These are phyloP conservation scores for Botrytis byssoidea DNA, from an alignment of 2,329 filamentous ascomycete species.

Conservation along the genomic window DNA sequence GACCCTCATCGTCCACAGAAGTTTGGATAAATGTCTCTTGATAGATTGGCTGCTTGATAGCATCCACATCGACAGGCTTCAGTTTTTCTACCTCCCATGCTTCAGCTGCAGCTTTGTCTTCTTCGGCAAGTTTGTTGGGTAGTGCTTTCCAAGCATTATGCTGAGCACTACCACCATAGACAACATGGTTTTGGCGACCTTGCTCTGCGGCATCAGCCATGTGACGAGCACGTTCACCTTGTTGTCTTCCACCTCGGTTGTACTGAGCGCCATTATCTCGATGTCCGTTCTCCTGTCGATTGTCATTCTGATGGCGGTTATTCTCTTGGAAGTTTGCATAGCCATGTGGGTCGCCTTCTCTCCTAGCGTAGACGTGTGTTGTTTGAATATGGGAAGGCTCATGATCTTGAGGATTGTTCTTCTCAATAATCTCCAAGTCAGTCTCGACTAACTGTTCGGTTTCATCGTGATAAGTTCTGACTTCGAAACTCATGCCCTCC, in stretches of 20 bases:
- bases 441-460: constrained; percentile 87
- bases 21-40: constrained; percentile 38
- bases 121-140: constrained; percentile 30
- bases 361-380: constrained; percentile 2
- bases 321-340: not conserved
- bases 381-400: not conserved
- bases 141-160: constrained; percentile 33
- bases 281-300: not conserved
- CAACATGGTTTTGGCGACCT: not conserved
- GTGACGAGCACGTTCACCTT: constrained; percentile 1
- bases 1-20: constrained; percentile 36
- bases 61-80: constrained; percentile 16
- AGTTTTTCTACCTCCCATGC: constrained; percentile 24
- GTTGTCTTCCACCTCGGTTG: constrained; percentile 2
- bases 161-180: constrained; percentile 21
- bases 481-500: constrained; percentile 60
- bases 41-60: constrained; percentile 28
- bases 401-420: constrained; percentile 15
- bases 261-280: not conserved
- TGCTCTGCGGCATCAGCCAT: constrained; percentile 11
- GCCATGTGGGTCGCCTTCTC: constrained; percentile 3
- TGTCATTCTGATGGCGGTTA: not conserved
- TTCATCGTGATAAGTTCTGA: constrained; percentile 67
- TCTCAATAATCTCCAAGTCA: constrained; percentile 61
- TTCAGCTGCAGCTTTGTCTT: constrained; percentile 30